Base-by-base conservation (phyloP, 1,139 yeast genomes). In the Zygoascus sp. region DNA sequence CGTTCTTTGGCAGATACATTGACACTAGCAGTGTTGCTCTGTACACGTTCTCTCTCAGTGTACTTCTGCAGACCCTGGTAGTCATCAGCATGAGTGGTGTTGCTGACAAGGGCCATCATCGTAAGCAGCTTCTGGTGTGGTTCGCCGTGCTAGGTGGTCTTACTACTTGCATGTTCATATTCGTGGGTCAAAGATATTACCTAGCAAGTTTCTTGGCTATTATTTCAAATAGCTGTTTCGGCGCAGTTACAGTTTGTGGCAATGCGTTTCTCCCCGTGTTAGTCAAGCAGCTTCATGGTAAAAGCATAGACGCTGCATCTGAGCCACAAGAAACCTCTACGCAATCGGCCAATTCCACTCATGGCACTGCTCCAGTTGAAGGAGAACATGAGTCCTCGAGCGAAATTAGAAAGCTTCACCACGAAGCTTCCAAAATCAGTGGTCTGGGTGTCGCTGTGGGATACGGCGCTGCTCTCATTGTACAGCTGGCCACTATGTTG, bases 231-330 rank as follows among this genome's bases (percentile, higher is more conserved):
- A 70, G 81, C n/a, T 75, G 83, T 19, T 82, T 77, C 63, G 89
- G 90, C 1, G 84, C 83, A 3, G 84, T 81, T 2, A 78, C 79
- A 45, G 89, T 83, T 10, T 81, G 87, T 51, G 88, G 87, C n/a
- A 83, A 83, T 60, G 79, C 89, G 1, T 76, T 77, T 52, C 61
- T 83, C 32, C 87, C 89, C 0, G 70, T 76, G 0, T 61, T 83
- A 40, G 83, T 72, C 3, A 65, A 70, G 42, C 64, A 69, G 42
- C 64, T 65, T 47, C 60, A 61, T 4, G 52, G 52, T 1, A 54
- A 47, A 15, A n/a, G n/a, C n/a, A n/a, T n/a, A n/a, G n/a, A n/a
- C n/a, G n/a, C n/a, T n/a, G n/a, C n/a, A n/a, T n/a, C n/a, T n/a
- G n/a, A n/a, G n/a, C n/a, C n/a, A n/a, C n/a, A n/a, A n/a, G n/a